Evolutionary conservation across 2,329 filamentous ascomycete genomes (phyloP), one percentile per base, ranked within the genome.

Genomic region (Orbilia quercus): DNA sequence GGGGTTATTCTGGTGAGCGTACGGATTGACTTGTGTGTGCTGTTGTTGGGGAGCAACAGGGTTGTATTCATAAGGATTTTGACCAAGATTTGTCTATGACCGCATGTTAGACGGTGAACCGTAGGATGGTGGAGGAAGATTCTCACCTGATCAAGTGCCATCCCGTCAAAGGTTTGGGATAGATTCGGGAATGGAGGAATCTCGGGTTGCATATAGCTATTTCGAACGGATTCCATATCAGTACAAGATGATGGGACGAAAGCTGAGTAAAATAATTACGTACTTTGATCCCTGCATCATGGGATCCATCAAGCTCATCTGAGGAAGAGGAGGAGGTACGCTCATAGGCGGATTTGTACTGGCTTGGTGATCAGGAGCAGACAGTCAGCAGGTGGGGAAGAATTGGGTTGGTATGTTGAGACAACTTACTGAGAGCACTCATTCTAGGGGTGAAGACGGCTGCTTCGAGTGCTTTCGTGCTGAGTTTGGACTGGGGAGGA

Each of bases 391-490:
- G n/a, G 18, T 14, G n/a, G 22, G n/a, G 38, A 11, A 76, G 77
- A 75, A 79, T 78, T 66, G 62, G 82, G 80, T 69, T 45, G 53
- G 31, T 60, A 22, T 69, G 59, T 70, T 75, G 76, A 80, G 78
- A 4, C 79, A 79, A 79, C 47, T 55, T 4, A 66, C 60, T 22
- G 2, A 71, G 23, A 79, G 77, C 76, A 53, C 82, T 79, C 71
- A 84, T 88, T 77, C 91, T 86, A 34, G 91, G 91, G 16, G 90
- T 95, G 78, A 96, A 96, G 2, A 91, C 88, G 18, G 92, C 90
- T 20, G 94, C 95, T 80, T 87, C 95, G n/a, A 90, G 93, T 63
- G 91, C 90, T 81, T 96, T 92, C 0, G 92, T 91, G 6, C 93
- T 95, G 75, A 98, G 92, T 7, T 89, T 89, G 7, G 89, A 85